Percentiles rank a stretch among this genome's conserved stretches.
These are phyloP conservation scores for Metschnikowia bowlesiae DNA, from an alignment of 805 yeast species.

Conservation along the genomic window DNA sequence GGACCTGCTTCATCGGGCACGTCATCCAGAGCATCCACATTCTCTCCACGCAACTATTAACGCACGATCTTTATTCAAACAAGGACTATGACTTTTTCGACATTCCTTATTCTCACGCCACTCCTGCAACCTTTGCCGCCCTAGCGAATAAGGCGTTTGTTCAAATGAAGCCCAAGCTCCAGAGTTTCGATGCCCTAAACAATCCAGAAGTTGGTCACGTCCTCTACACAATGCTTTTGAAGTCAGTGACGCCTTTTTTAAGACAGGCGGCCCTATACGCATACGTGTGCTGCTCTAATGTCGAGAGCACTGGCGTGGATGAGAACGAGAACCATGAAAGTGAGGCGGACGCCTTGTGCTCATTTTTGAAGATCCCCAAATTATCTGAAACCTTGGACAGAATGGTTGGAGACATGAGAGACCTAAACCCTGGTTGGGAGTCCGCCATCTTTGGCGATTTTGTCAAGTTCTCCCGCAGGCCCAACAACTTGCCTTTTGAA, in stretches of 20 bases:
- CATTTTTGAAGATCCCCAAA: slow-evolving; percentile 45
- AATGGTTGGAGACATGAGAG: slow-evolving; percentile 1
- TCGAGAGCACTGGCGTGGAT: slow-evolving; percentile 25
- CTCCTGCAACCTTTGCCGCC: slow-evolving; percentile 19
- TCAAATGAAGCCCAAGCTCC: slow-evolving; percentile 12
- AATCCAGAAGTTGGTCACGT: slow-evolving; percentile 32
- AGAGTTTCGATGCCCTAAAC: slow-evolving; percentile 9
- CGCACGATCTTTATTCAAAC: slow-evolving; percentile 22
- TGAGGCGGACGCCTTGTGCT: slow-evolving; percentile 55
- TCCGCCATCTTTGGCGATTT: slow-evolving; percentile 21
- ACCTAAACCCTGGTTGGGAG: slow-evolving; percentile 20
- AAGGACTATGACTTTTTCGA: slow-evolving; percentile 29
- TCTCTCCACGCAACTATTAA: slow-evolving; percentile 24
- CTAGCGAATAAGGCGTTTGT: slow-evolving; percentile 23
- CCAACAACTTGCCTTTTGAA: slow-evolving; percentile 5
- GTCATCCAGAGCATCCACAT: slow-evolving; percentile 43
- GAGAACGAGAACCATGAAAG: slow-evolving; percentile 20
- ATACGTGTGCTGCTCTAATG: slow-evolving; percentile 48
- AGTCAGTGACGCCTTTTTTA: slow-evolving; percentile 58
- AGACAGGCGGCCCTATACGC: slow-evolving; percentile 58
- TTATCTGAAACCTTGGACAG: slow-evolving; percentile 22
- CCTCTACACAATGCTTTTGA: slow-evolving; percentile 51
- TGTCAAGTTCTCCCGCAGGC: slow-evolving; percentile 10
- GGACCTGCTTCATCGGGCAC: slow-evolving; percentile 48
- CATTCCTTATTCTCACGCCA: slow-evolving; percentile 29